Evolutionary conservation across 768 basidiomycete species (phyloP).

Genomic region (Steccherinum ochraceum): DNA sequence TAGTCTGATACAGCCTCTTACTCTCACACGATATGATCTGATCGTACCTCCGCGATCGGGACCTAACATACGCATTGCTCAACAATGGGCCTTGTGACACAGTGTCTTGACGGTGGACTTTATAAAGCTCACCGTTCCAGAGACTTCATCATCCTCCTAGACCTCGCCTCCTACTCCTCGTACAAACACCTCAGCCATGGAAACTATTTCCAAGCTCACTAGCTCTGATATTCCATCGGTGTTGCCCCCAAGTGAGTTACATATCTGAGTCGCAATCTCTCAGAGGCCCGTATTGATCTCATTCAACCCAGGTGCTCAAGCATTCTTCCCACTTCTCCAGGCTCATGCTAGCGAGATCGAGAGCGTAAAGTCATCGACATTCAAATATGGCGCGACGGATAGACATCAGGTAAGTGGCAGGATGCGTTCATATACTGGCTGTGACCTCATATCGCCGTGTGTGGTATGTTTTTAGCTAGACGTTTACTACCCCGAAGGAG

Average conservation of each 20-base stretch:
- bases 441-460: too few species aligned
- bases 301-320: constrained; percentile 11
- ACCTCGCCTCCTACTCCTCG: too few species aligned
- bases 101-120: too few species aligned
- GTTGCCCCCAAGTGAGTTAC: neutral
- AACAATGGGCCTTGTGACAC: too few species aligned
- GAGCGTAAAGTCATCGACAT: constrained; percentile 43
- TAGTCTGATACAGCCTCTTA: too few species aligned
- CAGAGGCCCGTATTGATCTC: neutral
- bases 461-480: constrained; percentile 41
- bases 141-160: neutral
- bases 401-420: constrained; percentile 46
- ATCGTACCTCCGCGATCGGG: too few species aligned
- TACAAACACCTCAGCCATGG: neutral
- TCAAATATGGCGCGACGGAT: constrained; percentile 47
- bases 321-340: constrained; percentile 46
- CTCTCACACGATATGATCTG: too few species aligned
- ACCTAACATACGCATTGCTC: too few species aligned
- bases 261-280: too few species aligned
- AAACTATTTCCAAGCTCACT: neutral
- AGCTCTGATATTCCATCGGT: neutral
- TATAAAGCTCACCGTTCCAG: too few species aligned
- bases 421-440: too few species aligned
- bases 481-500: constrained; percentile 47
- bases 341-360: constrained; percentile 40